These are phyloP conservation scores for Clavariopsis aquatica DNA, from an alignment of 495 filamentous ascomycete species.

Conservation along the genomic window DNA sequence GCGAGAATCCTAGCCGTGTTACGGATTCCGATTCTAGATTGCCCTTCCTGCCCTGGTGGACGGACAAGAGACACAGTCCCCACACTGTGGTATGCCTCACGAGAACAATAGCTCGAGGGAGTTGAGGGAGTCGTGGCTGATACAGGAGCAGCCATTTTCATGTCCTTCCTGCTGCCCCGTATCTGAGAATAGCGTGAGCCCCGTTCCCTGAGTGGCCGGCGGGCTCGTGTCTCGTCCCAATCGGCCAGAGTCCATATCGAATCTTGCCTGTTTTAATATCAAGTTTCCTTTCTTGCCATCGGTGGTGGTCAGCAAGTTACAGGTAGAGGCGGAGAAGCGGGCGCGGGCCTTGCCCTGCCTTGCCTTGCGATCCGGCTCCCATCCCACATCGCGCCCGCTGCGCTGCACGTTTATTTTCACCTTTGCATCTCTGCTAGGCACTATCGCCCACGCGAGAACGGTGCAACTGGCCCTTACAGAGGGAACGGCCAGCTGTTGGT, in stretches of 20 bases:
- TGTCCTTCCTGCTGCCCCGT: slow-evolving; percentile 6
- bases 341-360: slow-evolving; percentile 28
- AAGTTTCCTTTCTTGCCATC: slow-evolving; percentile 31
- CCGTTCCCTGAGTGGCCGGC: slow-evolving; percentile 4
- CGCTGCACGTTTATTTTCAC: slow-evolving; percentile 41
- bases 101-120: slow-evolving; percentile 23
- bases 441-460: slow-evolving; percentile 33
- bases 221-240: slow-evolving; percentile 28
- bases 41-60: slow-evolving; percentile 23
- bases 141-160: slow-evolving; percentile 4
- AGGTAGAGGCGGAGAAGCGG: slow-evolving; percentile 30
- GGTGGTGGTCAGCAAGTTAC: slow-evolving; percentile 37
- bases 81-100: slow-evolving; percentile 30
- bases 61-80: slow-evolving; percentile 32
- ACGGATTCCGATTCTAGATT: slow-evolving; percentile 37
- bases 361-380: slow-evolving; percentile 24
- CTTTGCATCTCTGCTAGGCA: slow-evolving; percentile 35
- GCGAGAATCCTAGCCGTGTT: slow-evolving; percentile 14
- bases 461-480: slow-evolving; percentile 37
- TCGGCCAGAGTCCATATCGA: slow-evolving; percentile 21
- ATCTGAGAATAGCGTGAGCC: slow-evolving; percentile 28
- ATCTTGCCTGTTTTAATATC: slow-evolving; percentile 25
- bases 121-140: slow-evolving; percentile 17
- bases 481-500: slow-evolving; percentile 17
- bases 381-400: slow-evolving; percentile 36